A percentile compares a stretch with the other conserved stretches of the same genome.
phyloP scores from a whole-genome alignment of 108 stramenopile species.

The Skeletonema menzelii region DNA sequence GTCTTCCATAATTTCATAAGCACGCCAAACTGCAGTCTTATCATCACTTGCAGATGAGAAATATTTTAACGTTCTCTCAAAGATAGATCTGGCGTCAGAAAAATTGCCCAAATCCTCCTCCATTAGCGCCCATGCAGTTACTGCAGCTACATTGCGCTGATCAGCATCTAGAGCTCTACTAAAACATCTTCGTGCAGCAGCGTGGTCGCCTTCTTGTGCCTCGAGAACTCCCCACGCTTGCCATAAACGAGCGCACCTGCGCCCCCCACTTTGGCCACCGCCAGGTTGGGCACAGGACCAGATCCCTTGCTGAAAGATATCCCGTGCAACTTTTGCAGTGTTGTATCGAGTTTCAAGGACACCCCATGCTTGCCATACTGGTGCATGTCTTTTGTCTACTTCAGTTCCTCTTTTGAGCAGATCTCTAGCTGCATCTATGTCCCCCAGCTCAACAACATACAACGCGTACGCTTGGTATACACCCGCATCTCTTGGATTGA shows the following conservation, averaged over 20 bases:
- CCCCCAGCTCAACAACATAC: conserved; percentile 84
- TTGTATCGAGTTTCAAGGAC: conserved; percentile 86
- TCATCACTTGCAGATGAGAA: conserved; percentile 72
- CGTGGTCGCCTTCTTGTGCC: conserved; percentile 72
- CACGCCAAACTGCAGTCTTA: conserved; percentile 70
- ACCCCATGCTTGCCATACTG: conserved; percentile 92
- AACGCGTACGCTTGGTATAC: conserved; percentile 87
- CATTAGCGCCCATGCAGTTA: conserved; percentile 86
- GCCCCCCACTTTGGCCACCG: conserved; percentile 85
- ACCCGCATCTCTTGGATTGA: conserved; percentile 82
- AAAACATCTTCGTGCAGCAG: conserved; percentile 84
- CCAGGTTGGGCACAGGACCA: conserved; percentile 84
- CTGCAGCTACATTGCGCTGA: conserved; percentile 78
- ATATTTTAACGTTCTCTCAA: conserved; percentile 64
- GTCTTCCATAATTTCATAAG: conserved; percentile 86
- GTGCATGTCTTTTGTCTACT: conserved; percentile 82
- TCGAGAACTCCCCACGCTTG: conserved; percentile 93
- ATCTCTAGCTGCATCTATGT: conserved; percentile 75
- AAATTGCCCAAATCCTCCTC: conserved; percentile 73
- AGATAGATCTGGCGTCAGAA: conserved; percentile 68
- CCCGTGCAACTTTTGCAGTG: conserved; percentile 68
- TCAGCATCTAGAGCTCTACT: conserved; percentile 88
- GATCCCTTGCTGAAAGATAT: conserved; percentile 89
- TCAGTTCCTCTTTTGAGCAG: conserved; percentile 74
- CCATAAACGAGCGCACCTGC: conserved; percentile 84